Base-by-base conservation (phyloP, 768 basidiomycete species). In the Boletus subcaerulescens region DNA sequence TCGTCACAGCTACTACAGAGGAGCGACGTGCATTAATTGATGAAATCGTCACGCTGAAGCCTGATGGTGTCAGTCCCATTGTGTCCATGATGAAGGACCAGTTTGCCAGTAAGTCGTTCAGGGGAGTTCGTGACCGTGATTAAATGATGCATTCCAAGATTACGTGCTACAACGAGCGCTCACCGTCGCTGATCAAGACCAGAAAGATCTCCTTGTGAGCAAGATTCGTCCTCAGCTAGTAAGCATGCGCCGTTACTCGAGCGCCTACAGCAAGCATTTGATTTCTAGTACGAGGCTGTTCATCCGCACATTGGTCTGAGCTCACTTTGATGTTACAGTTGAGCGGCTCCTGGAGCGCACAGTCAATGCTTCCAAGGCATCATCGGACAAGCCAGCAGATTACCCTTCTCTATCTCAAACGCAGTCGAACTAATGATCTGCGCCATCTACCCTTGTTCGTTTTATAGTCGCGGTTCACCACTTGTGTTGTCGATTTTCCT, bases 141-240 rank as follows among this genome's bases (percentile, higher is more conserved):
- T 60, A 26, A 58, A 52, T 22, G 32, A 55, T 35, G 24, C 20
- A 1, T 43, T 33, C 7, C 13, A 53, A 93, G 91, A 93, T 70
- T 94, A 93, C 66, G 92, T 94, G 55, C 78, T 93, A 42, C 92
- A 93, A 68, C 81, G 87, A 31, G 88, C 90, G 3, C 73, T 95
- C 50, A 73, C 73, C 20, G 80, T 87, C 18, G 85, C 81, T 5
- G 86, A 87, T 58, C 83, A 80, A 15, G 81, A 87, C 24, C 93
- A 95, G 73, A 83, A 81, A 69, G 85, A 86, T 46, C 67, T 70
- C 12, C 71, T 95, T 33, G 80, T 86, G 59, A 75, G 67, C 56
- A 78, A 79, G 60, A 82, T 92, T 31, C 79, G 81, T 36, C 83
- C 86, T 18, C 83, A 91, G 58, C 75, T 95, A 24, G 74, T 76